A percentile compares a stretch with the other conserved stretches of the same genome.
These are phyloP conservation scores for Stenocarpella maydis DNA, from an alignment of 2,329 filamentous ascomycete species.

Conservation along the genomic window DNA sequence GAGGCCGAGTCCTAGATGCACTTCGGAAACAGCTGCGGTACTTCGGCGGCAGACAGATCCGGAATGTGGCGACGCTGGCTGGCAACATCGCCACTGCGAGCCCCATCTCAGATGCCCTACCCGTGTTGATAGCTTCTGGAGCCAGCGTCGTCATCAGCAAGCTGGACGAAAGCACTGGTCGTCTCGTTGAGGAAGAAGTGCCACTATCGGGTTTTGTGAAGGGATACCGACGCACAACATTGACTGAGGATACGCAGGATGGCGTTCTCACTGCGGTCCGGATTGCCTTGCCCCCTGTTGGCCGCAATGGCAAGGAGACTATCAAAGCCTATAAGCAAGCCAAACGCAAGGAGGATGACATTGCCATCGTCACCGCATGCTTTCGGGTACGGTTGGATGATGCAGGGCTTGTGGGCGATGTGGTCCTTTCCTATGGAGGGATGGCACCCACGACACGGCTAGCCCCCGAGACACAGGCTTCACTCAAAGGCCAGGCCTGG, in stretches of 20 bases:
- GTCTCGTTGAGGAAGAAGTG: constrained; percentile 63
- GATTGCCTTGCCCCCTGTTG: constrained; percentile 75
- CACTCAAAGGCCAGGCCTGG: constrained; percentile 78
- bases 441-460: constrained; percentile 92
- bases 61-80: constrained; percentile 95
- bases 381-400: constrained; percentile 77
- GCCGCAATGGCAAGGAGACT: constrained; percentile 72
- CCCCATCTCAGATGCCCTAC: constrained; percentile 95
- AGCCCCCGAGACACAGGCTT: constrained; percentile 78
- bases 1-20: constrained; percentile 81
- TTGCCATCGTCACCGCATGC: constrained; percentile 93
- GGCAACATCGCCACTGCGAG: constrained; percentile 93
- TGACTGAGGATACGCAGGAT: constrained; percentile 75
- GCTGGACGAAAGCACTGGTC: constrained; percentile 59
- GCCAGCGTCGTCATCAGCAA: constrained; percentile 77
- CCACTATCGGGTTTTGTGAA: constrained; percentile 71
- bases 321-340: constrained; percentile 94
- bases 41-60: constrained; percentile 92
- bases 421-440: constrained; percentile 88
- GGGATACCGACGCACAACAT: constrained; percentile 10
- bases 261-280: constrained; percentile 85
- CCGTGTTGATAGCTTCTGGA: constrained; percentile 88
- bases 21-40: constrained; percentile 94
- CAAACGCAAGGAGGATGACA: constrained; percentile 97
- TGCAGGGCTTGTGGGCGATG: constrained; percentile 73